A percentile compares a stretch with the other conserved stretches of the same genome.
Evolutionary conservation across 352 stramenopile species (phyloP).

Genomic region (Pythium volutum): DNA sequence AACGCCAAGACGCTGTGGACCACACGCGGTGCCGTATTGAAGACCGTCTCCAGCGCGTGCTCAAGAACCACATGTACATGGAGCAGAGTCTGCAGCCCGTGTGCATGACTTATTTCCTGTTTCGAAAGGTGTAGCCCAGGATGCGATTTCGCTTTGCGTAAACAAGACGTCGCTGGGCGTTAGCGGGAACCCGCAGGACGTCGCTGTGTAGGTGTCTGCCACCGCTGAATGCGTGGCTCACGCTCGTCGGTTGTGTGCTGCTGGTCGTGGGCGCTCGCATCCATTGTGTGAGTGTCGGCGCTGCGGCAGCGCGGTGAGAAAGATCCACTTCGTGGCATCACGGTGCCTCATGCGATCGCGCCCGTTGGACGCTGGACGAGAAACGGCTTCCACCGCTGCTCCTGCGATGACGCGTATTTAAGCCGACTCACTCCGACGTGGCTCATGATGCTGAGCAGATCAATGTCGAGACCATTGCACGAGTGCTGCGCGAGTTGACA

Average conservation of each 20-base stretch:
- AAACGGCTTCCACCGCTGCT: neutral
- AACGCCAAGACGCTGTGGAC: neutral
- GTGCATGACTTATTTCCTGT: constrained; percentile 8
- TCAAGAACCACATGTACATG: constrained; percentile 14
- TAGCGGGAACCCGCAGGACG: neutral
- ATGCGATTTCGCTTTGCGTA: neutral
- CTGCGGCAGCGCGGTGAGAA: neutral
- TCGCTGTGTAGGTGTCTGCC: constrained; percentile 9
- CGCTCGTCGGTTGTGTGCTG: constrained; percentile 1
- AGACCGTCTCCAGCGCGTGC: neutral
- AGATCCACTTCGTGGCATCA: neutral
- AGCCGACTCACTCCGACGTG: no score
- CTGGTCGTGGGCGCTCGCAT: neutral
- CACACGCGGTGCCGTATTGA: neutral
- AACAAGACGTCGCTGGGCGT: neutral
- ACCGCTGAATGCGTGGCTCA: neutral
- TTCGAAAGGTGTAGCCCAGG: constrained; percentile 1
- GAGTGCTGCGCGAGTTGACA: no score
- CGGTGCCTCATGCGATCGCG: neutral
- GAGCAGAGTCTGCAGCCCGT: constrained; percentile 7
- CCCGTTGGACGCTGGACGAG: constrained; percentile 2
- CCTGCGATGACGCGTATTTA: neutral
- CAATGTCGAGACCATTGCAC: no score
- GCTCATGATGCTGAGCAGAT: no score
- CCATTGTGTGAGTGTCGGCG: neutral